These are phyloP conservation scores for Podospora conica DNA, from an alignment of 495 filamentous ascomycete species.

Conservation along the genomic window DNA sequence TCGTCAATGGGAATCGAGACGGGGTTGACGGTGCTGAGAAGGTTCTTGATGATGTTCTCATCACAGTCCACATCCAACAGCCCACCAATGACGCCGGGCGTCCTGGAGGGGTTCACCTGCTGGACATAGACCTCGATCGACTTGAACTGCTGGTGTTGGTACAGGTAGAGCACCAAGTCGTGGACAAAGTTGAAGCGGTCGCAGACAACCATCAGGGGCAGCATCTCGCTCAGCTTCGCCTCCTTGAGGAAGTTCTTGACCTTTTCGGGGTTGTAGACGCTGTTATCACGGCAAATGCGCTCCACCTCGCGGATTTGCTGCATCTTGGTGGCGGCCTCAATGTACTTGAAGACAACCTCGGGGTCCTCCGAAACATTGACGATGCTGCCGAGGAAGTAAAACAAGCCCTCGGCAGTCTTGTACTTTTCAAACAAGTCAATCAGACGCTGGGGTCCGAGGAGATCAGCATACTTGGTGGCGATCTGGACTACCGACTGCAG, in stretches of 20 bases:
- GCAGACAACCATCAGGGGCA: constrained; percentile 97
- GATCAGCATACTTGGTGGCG: constrained; percentile 95
- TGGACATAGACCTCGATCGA: constrained; percentile 99
- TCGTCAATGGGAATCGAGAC: constrained; percentile 89
- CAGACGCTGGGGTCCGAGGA: constrained; percentile 80
- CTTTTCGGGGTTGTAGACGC: constrained; percentile 88
- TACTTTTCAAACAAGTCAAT: constrained; percentile 97
- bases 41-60: constrained; percentile 87
- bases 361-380: constrained; percentile 94
- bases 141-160: constrained; percentile 99
- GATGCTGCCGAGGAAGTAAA: constrained; percentile 95
- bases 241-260: constrained; percentile 99
- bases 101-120: constrained; percentile 89
- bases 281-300: constrained; percentile 93
- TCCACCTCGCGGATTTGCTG: constrained; percentile 91
- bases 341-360: constrained; percentile 98
- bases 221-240: constrained; percentile 81
- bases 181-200: constrained; percentile 98
- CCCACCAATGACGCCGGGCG: constrained; percentile 89
- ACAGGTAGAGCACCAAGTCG: constrained; percentile 93
- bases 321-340: constrained; percentile 91
- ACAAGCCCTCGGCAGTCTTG: constrained; percentile 91
- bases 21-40: constrained; percentile 82
- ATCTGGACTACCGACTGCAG: constrained; percentile 89
- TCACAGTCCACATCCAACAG: constrained; percentile 98